A percentile compares a stretch with the other conserved stretches of the same genome.
phyloP scores from a whole-genome alignment of 2,329 filamentous ascomycete genomes.

The Curvularia spicifera region DNA sequence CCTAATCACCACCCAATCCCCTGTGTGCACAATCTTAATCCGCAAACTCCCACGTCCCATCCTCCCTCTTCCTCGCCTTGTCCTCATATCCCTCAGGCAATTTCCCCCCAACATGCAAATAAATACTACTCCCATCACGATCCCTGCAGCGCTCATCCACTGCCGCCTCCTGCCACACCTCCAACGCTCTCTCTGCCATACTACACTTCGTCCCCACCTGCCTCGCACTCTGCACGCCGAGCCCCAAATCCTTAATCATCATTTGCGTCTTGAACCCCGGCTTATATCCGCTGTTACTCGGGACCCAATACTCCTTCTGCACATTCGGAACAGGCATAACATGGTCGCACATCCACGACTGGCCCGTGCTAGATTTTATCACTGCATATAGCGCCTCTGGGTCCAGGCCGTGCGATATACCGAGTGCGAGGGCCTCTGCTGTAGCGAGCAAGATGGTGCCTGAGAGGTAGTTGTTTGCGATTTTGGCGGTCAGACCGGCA shows the following conservation, averaged over 20 bases:
- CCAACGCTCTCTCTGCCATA: conserved; percentile 41
- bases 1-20: neutral
- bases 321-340: conserved; percentile 45
- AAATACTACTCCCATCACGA: conserved; percentile 41
- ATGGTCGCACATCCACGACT: conserved; percentile 46
- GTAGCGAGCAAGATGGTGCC: conserved; percentile 43
- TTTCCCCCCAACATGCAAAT: conserved; percentile 39
- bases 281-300: conserved; percentile 43
- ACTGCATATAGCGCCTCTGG: conserved; percentile 35
- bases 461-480: conserved; percentile 44
- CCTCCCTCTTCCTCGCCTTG: conserved; percentile 28
- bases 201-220: conserved; percentile 33
- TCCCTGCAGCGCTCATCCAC: conserved; percentile 33
- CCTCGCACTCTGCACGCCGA: conserved; percentile 38
- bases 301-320: conserved; percentile 37
- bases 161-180: conserved; percentile 35
- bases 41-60: conserved; percentile 37
- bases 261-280: conserved; percentile 46
- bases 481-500: conserved; percentile 42
- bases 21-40: neutral
- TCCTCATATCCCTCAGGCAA: conserved; percentile 39
- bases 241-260: conserved; percentile 44
- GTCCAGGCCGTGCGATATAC: conserved; percentile 40
- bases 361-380: conserved; percentile 41
- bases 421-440: conserved; percentile 43